Conservation (phyloP, 495 filamentous ascomycete species). For the Barbatosphaeria neglecta region DNA sequence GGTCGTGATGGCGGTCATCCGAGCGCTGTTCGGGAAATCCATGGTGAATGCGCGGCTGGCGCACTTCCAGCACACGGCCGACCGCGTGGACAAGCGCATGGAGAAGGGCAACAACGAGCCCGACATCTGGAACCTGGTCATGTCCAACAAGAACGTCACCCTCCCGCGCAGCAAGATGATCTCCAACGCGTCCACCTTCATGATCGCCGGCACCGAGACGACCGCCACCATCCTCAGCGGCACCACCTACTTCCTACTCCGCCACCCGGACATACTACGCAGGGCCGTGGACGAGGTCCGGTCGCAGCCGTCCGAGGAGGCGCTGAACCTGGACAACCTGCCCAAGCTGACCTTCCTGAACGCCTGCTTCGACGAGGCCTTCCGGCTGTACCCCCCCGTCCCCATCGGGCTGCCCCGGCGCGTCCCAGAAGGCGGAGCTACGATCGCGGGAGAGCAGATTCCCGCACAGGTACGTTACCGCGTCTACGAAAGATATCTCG, state of each 20-base stretch:
- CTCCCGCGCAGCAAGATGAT: slow-evolving; percentile 1
- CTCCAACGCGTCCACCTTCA: background rate
- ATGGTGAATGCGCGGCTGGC: slow-evolving; percentile 40
- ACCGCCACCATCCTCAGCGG: slow-evolving; percentile 36
- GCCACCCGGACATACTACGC: slow-evolving; percentile 21
- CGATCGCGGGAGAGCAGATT: slow-evolving; percentile 27
- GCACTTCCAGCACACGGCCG: slow-evolving; percentile 8
- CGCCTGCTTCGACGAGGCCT: slow-evolving; percentile 39
- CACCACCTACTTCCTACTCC: slow-evolving; percentile 34
- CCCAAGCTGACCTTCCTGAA: slow-evolving; percentile 32
- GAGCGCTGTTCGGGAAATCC: slow-evolving; percentile 51
- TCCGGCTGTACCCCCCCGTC: slow-evolving; percentile 42
- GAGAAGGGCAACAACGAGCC: slow-evolving; percentile 12
- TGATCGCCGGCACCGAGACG: slow-evolving; percentile 30
- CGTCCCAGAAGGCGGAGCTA: slow-evolving; percentile 25
- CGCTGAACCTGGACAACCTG: slow-evolving; percentile 33
- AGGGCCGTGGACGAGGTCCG: slow-evolving; percentile 36
- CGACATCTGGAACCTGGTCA: slow-evolving; percentile 20
- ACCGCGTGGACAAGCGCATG: slow-evolving; percentile 12
- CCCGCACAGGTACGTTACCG: slow-evolving; percentile 15
- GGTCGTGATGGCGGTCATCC: slow-evolving; percentile 8
- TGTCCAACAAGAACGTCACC: slow-evolving; percentile 15
- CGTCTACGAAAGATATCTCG: no score
- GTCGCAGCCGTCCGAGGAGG: slow-evolving; percentile 8
- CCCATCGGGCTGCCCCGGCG: slow-evolving; percentile 29